Base-by-base conservation (phyloP, 345 rosid genomes). In the Moringa oleifera region DNA sequence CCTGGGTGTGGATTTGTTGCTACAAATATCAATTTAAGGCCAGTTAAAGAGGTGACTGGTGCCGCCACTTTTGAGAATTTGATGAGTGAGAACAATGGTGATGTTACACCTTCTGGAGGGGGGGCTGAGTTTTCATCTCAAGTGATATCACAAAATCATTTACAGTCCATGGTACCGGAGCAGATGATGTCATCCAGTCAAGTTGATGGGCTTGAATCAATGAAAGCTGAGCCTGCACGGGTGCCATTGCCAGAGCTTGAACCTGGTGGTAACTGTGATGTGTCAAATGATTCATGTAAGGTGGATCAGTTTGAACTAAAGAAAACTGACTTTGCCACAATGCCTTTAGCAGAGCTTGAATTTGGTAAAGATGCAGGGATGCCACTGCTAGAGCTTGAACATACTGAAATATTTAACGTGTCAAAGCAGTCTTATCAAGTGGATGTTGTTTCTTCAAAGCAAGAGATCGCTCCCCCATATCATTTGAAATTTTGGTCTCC, bases 1-100 rank as follows among this genome's bases (percentile, higher is more conserved):
- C 68, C 73, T 18, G 84, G 76, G 0, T 88, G 77, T 69, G 87
- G 86, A 45, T 65, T 64, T 21, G 4, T 50, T 65, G 71, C 75
- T 20, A 21, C 58, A 13, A 25, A 0, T 31, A 63, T 74, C 24
- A 57, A 50, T 63, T 55, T 31, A 1, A 67, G 31, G 55, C 54
- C 25, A 6, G 45, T 51, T 22, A 66, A 33, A 23, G 62, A 57
- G 51, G 75, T 65, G 4, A 47, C 51, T 57, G 23, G 15, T 16
- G 33, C n/a, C 57, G 23, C 19, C 33, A 22, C 23, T 15, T 53
- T 23, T 20, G 61, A 46, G 60, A 67, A 71, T 23, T 18, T 24
- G 7, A 51, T 21, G 24, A 24, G 11, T 24, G 18, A n/a, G 45
- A 18, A 69, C 12, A 15, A 11, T 36, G 64, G 51, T 23, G 23